A percentile compares a stretch with the other conserved stretches of the same genome.
These are phyloP conservation scores for Trichosporon ovoides DNA, from an alignment of 1,284 basidiomycete genomes.

Conservation along the genomic window DNA sequence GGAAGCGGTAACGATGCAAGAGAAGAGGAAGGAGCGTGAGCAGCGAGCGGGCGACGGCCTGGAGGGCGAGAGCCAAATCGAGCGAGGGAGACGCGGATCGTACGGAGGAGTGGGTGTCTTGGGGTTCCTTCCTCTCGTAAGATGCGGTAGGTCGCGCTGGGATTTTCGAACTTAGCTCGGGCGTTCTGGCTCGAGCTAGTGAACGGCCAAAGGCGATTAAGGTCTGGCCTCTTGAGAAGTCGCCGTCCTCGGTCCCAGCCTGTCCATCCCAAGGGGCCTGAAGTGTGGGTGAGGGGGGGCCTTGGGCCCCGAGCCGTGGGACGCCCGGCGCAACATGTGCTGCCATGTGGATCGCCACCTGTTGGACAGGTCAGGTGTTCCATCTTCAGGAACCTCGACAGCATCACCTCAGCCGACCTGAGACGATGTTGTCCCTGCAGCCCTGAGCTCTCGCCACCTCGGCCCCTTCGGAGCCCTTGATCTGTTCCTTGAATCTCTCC, in stretches of 20 bases:
- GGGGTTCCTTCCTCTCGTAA: no score
- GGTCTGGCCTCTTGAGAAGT: background rate
- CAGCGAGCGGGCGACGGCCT: no score
- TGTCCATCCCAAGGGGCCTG: no score
- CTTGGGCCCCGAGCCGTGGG: background rate
- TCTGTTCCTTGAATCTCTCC: no score
- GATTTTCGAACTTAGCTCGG: background rate
- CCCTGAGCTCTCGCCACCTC: background rate
- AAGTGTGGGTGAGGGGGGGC: background rate
- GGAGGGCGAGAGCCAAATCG: no score
- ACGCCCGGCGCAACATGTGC: background rate
- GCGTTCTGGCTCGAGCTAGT: background rate
- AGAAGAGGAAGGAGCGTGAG: background rate
- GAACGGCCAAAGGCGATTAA: constrained; percentile 1
- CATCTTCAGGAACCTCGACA: background rate
- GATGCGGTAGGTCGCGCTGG: no score
- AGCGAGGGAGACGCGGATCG: no score
- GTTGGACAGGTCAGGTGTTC: background rate
- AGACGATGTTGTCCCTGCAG: background rate
- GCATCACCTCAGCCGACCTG: background rate
- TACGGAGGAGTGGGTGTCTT: no score
- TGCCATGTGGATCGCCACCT: constrained; percentile 5
- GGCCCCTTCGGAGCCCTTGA: no score
- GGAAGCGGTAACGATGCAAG: background rate
- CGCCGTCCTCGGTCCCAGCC: background rate